A percentile compares a stretch with the other conserved stretches of the same genome.
phyloP scores from a whole-genome alignment of 306 rosid genomes.

The Arachis hypogaea region DNA sequence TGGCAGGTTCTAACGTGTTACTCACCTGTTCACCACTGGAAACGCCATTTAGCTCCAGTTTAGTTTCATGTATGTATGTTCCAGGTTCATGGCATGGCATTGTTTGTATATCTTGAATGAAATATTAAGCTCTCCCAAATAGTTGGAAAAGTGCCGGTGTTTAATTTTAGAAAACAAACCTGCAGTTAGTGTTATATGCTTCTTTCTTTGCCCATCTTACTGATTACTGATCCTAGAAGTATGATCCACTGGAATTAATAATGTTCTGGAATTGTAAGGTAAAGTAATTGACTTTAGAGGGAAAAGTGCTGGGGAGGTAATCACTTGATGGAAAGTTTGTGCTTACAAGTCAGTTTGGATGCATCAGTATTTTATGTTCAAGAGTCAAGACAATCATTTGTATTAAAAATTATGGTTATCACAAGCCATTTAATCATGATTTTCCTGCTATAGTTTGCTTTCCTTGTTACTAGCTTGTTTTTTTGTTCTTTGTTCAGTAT shows the following conservation, averaged over 20 bases:
- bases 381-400: slow-evolving; percentile 12
- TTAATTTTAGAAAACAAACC: slow-evolving; percentile 20
- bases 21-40: too few species aligned
- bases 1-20: too few species aligned
- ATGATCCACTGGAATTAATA: neutral
- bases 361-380: slow-evolving; percentile 9
- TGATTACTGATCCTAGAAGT: slow-evolving; percentile 10
- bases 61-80: slow-evolving; percentile 9
- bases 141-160: neutral
- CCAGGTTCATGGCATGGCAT: slow-evolving; percentile 24
- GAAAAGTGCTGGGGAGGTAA: slow-evolving; percentile 21
- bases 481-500: slow-evolving; percentile 33
- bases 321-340: slow-evolving; percentile 2
- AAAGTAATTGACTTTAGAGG: slow-evolving; percentile 23
- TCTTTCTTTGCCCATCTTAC: neutral
- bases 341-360: neutral
- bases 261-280: slow-evolving; percentile 17
- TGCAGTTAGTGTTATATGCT: slow-evolving; percentile 4
- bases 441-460: slow-evolving; percentile 26
- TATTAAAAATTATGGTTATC: slow-evolving; percentile 17
- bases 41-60: neutral
- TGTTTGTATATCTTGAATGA: slow-evolving; percentile 21
- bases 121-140: slow-evolving; percentile 21
- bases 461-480: slow-evolving; percentile 10
- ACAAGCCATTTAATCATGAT: slow-evolving; percentile 5